phyloP scores from a whole-genome alignment of 2,329 filamentous ascomycete genomes.

The Ophioceras dolichostomum region DNA sequence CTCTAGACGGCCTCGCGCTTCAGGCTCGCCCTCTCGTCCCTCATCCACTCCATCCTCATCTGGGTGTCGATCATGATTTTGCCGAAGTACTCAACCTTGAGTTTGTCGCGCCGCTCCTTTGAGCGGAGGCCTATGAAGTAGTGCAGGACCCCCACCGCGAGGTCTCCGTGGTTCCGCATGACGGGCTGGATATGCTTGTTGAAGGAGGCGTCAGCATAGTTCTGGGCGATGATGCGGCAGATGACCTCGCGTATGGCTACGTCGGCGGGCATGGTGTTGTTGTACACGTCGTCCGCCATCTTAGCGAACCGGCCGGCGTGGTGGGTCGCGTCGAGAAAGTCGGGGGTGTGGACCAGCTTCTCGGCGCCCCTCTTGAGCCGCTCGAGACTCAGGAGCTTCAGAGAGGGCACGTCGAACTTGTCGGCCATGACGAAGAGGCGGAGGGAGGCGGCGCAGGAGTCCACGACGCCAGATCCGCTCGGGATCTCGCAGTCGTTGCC shows the following conservation, averaged over 20 bases:
- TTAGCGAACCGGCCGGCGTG: background rate
- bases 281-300: background rate
- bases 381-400: background rate
- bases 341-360: too few relatives aligned
- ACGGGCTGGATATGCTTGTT: background rate
- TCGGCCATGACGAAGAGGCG: slow-evolving; percentile 21
- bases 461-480: too few relatives aligned
- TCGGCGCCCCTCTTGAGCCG: background rate
- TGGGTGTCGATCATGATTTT: too few relatives aligned
- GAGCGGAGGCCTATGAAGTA: too few relatives aligned
- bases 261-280: slow-evolving; percentile 1
- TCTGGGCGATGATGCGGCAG: background rate
- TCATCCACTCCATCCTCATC: too few relatives aligned
- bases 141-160: slow-evolving; percentile 1
- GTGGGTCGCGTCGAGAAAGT: too few relatives aligned
- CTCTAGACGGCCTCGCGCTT: too few relatives aligned
- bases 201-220: background rate
- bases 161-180: background rate
- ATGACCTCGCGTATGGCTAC: background rate
- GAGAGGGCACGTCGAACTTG: slow-evolving; percentile 18
- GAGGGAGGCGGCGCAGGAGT: slow-evolving; percentile 10
- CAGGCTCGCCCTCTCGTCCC: too few relatives aligned
- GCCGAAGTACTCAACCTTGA: too few relatives aligned
- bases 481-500: too few relatives aligned
- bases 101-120: too few relatives aligned